Evolutionary conservation across 176 grass and related monocot genomes (phyloP), one percentile per base, ranked within the genome.

Genomic region (Areca catechu): DNA sequence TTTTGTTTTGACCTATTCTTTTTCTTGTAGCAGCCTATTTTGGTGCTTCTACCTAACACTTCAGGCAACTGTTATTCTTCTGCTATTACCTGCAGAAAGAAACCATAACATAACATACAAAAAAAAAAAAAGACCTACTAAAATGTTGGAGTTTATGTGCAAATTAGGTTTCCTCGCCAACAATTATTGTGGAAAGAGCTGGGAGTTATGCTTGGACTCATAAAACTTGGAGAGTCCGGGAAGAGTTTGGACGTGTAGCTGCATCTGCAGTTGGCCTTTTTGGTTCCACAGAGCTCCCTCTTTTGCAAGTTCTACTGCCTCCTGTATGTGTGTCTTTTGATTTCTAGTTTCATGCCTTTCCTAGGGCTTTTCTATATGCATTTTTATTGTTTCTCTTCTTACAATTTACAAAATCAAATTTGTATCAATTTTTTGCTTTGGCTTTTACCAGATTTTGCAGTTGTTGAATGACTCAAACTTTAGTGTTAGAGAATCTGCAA

Each of bases 151-250:
- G 34, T 43, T 43, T 43, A 12, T 43, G 10, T 43, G 34, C 60
- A 71, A 76, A 51, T 47, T 80, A 96, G 92, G 80, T 96, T 37
- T 96, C 92, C 54, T 90, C 77, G 5, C 86, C 86, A 4, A 90
- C 92, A 60, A 90, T 90, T 63, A 74, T 90, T 57, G 91, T 96
- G 72, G 91, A 90, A 83, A 81, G 91, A 84, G 91, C 91, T 72
- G 91, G 92, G 63, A 85, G 71, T 74, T 90, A 84, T 80, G 83
- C 86, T 18, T 96, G 92, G 92, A 82, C 75, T 66, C 80, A 96
- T 47, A 96, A 69, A 75, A 96, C 72, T 48, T 90, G 86, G 92
- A 90, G 80, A 78, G 83, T 96, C 17, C 71, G 83, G n/a, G 86
- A 90, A 82, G 83, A 96, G 69, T 96, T 90, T 84, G 80, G 71